These are phyloP conservation scores for Verbena officinalis DNA, from an alignment of 257 asterid genomes.

Conservation along the genomic window DNA sequence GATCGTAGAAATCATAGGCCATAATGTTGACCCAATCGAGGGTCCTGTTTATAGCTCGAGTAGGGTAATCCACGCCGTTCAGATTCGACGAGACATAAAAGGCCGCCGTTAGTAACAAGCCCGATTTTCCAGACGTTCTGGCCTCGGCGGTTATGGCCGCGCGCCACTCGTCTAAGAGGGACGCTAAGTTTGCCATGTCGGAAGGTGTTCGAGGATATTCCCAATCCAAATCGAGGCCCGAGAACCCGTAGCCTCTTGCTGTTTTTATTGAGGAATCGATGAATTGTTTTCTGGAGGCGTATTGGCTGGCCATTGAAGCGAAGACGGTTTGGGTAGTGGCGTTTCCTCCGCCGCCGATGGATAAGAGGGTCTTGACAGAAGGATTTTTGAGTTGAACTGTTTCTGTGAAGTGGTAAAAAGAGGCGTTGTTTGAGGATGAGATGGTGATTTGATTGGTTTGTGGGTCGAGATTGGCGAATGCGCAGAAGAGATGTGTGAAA, in stretches of 20 bases:
- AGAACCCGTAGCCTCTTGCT: constrained; percentile 44
- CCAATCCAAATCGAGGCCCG: constrained; percentile 56
- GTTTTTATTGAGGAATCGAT: constrained; percentile 47
- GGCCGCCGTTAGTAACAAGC: constrained; percentile 44
- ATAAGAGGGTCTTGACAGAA: constrained; percentile 45
- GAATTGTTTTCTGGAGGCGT: constrained; percentile 39
- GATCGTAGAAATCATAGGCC: constrained; percentile 58
- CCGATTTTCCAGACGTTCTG: constrained; percentile 20
- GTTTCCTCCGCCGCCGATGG: constrained; percentile 59
- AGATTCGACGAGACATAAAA: constrained; percentile 29
- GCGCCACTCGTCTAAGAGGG: constrained; percentile 46
- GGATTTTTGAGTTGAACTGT: constrained; percentile 45
- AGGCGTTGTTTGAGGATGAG: constrained; percentile 35
- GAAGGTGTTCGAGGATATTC: constrained; percentile 39
- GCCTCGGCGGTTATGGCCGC: constrained; percentile 42
- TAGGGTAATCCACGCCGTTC: constrained; percentile 36
- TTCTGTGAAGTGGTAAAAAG: constrained; percentile 44
- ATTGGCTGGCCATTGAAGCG: constrained; percentile 43
- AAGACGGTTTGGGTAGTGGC: constrained; percentile 17
- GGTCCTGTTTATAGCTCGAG: constrained; percentile 34
- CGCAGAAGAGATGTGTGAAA: constrained; percentile 59
- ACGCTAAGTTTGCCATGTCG: constrained; percentile 46
- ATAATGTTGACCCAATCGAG: constrained; percentile 48
- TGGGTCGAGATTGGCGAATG: constrained; percentile 51
- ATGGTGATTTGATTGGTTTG: constrained; percentile 38